Evolutionary conservation across 805 yeast species (phyloP).

Genomic region (Sugiyamaella americana): DNA sequence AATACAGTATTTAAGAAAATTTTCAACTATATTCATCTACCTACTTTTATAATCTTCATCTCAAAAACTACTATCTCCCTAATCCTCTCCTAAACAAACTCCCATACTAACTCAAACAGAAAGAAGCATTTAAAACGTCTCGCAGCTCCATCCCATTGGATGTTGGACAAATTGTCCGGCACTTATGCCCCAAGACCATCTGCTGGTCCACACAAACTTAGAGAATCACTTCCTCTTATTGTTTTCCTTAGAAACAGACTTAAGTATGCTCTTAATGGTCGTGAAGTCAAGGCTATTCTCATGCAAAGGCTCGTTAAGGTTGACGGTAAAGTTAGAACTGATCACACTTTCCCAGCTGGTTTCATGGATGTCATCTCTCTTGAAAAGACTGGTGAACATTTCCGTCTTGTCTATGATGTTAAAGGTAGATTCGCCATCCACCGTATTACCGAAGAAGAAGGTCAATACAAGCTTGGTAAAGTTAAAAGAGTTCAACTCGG

Average conservation of each 20-base stretch:
- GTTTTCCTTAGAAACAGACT: slow-evolving; percentile 97
- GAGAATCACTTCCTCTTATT: slow-evolving; percentile 96
- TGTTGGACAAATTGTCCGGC: slow-evolving; percentile 99
- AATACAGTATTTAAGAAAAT: too few relatives aligned
- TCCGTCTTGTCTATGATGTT: slow-evolving; percentile 97
- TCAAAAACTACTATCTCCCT: too few relatives aligned
- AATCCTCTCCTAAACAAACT: too few relatives aligned
- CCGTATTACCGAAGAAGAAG: slow-evolving; percentile 99
- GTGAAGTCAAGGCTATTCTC: slow-evolving; percentile 96
- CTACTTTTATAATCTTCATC: too few relatives aligned
- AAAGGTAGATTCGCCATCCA: slow-evolving; percentile 99
- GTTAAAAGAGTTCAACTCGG: slow-evolving; percentile 98
- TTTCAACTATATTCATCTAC: too few relatives aligned
- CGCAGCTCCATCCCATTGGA: slow-evolving; percentile 99
- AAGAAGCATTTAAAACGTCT: slow-evolving; percentile 26
- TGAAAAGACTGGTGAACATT: slow-evolving; percentile 98
- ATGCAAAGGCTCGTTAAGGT: slow-evolving; percentile 98
- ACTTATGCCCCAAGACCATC: slow-evolving; percentile 99
- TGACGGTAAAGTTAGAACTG: slow-evolving; percentile 99
- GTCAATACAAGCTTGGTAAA: slow-evolving; percentile 95
- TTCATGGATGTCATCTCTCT: slow-evolving; percentile 98
- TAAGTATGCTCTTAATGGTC: slow-evolving; percentile 98
- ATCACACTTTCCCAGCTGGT: slow-evolving; percentile 98
- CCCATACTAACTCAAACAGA: background rate
- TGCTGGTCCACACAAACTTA: slow-evolving; percentile 98